Conservation (phyloP, 2,329 filamentous ascomycete species). For the Apiospora pterosperma region DNA sequence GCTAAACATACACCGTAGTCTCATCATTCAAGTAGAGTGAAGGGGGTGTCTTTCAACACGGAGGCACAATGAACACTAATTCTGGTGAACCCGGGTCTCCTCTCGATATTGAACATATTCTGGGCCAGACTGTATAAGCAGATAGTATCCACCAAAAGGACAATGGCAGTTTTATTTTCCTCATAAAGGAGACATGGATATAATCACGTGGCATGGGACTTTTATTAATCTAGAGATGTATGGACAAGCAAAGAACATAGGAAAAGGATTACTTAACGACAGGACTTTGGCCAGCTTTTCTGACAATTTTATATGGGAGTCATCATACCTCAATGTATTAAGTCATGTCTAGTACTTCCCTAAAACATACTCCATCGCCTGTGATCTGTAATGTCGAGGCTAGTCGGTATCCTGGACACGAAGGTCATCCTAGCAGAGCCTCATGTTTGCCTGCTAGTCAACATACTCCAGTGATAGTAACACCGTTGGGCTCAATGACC, state of each 20-base stretch:
- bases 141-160: background rate
- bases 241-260: background rate
- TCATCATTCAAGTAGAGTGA: too few species aligned
- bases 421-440: background rate
- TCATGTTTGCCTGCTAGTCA: background rate
- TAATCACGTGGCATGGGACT: too few species aligned
- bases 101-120: background rate
- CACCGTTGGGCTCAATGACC: too few species aligned
- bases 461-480: background rate
- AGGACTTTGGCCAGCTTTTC: background rate
- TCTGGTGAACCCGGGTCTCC: too few species aligned
- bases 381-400: background rate
- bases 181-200: background rate
- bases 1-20: too few species aligned
- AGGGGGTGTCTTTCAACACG: too few species aligned
- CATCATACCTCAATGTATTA: background rate
- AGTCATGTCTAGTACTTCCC: background rate
- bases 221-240: too few species aligned
- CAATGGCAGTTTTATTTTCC: background rate
- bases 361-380: background rate
- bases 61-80: too few species aligned
- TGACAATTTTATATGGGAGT: background rate
- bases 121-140: background rate
- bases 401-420: background rate
- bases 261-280: background rate